A percentile compares a stretch with the other conserved stretches of the same genome.
Evolutionary conservation across 768 basidiomycete species (phyloP).

Genomic region (Boletus rubescentipes): DNA sequence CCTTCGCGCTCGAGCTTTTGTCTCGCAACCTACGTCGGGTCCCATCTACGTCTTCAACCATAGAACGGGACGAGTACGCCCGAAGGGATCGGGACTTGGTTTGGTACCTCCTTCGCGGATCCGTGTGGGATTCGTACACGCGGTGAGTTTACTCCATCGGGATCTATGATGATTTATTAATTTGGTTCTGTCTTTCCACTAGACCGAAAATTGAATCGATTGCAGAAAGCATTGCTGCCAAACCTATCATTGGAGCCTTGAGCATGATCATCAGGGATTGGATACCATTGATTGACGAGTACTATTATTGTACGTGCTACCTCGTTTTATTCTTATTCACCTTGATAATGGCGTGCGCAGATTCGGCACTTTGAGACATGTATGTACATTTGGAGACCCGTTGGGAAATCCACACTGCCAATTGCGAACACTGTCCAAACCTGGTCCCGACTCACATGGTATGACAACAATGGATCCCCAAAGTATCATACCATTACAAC

Average conservation of each 20-base stretch:
- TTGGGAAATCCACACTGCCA: background rate
- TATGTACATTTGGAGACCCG: slow-evolving; percentile 3
- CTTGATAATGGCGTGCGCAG: slow-evolving; percentile 22
- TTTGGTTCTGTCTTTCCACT: background rate
- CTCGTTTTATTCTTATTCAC: background rate
- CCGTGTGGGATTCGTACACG: slow-evolving; percentile 81
- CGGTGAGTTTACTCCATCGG: slow-evolving; percentile 41
- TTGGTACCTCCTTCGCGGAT: slow-evolving; percentile 84
- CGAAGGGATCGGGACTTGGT: slow-evolving; percentile 77
- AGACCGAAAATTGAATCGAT: slow-evolving; percentile 76
- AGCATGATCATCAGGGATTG: slow-evolving; percentile 76
- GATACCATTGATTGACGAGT: slow-evolving; percentile 87
- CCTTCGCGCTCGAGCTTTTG: slow-evolving; percentile 67
- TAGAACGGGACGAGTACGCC: slow-evolving; percentile 80
- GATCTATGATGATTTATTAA: background rate
- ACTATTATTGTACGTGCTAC: slow-evolving; percentile 78
- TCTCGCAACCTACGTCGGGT: slow-evolving; percentile 73
- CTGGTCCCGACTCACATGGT: background rate
- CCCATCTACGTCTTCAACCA: slow-evolving; percentile 56
- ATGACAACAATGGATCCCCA: background rate
- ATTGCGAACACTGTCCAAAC: background rate
- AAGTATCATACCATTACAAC: background rate
- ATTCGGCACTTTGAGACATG: slow-evolving; percentile 42
- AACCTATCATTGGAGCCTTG: slow-evolving; percentile 66
- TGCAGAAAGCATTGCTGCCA: slow-evolving; percentile 50